Percentiles rank a stretch among this genome's conserved stretches.
These are phyloP conservation scores for Claviceps sp. DNA, from an alignment of 2,329 filamentous ascomycete species.

Conservation along the genomic window DNA sequence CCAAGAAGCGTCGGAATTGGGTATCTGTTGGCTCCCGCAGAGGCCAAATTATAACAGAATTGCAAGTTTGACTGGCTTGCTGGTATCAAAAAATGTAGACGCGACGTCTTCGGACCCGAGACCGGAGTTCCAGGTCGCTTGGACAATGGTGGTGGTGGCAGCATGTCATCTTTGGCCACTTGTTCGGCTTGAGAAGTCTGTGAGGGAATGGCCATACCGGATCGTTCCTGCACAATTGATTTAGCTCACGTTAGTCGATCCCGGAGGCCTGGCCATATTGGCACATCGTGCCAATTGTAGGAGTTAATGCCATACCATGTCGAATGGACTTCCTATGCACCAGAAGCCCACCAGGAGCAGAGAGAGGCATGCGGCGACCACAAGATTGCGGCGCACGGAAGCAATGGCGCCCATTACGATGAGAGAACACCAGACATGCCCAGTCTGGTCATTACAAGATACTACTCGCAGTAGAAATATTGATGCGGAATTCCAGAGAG, in stretches of 20 bases:
- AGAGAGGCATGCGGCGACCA: slow-evolving; percentile 1
- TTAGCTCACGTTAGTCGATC: neutral
- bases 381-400: neutral
- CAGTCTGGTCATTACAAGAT: neutral
- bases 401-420: neutral
- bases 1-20: slow-evolving; percentile 25
- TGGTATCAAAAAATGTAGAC: slow-evolving; percentile 25
- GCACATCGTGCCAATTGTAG: neutral
- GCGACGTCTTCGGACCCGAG: slow-evolving; percentile 12
- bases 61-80: slow-evolving; percentile 22
- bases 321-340: neutral
- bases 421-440: neutral
- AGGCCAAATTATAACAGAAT: slow-evolving; percentile 26
- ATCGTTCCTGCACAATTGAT: neutral
- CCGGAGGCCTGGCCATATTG: neutral
- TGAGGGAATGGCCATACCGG: neutral
- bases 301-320: neutral
- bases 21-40: slow-evolving; percentile 23
- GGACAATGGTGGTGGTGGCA: neutral
- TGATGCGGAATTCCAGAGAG: neutral
- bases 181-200: neutral
- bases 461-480: neutral
- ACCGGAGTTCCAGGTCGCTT: neutral
- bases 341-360: neutral
- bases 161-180: neutral